These are phyloP conservation scores for Ceratocystis cacaofunesta DNA, from an alignment of 2,329 filamentous ascomycete species.

Conservation along the genomic window DNA sequence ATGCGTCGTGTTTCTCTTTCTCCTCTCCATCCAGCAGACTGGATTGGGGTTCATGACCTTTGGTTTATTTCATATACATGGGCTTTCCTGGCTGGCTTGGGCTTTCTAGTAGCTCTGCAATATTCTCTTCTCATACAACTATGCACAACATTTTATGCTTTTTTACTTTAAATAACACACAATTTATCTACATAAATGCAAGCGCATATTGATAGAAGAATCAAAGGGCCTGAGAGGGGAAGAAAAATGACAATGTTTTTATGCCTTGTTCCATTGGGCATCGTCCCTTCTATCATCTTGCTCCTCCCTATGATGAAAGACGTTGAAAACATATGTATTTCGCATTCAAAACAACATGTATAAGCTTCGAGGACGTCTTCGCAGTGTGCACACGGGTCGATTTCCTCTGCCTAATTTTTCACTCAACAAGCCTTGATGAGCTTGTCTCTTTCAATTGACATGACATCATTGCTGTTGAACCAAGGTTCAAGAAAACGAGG, in stretches of 20 bases:
- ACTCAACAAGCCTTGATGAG: not conserved
- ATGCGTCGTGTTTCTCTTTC: not conserved
- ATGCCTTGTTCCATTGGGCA: too few species aligned
- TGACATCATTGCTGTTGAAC: not conserved
- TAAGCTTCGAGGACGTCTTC: not conserved
- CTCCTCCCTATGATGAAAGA: too few species aligned
- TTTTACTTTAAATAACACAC: not conserved
- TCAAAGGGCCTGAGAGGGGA: not conserved
- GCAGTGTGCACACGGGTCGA: too few species aligned
- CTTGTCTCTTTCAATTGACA: not conserved
- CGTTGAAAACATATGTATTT: too few species aligned
- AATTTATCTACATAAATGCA: not conserved
- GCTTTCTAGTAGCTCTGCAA: not conserved
- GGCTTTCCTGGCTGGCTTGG: not conserved
- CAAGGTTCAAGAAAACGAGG: not conserved
- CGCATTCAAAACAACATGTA: too few species aligned
- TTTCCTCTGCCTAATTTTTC: too few species aligned
- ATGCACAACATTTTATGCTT: not conserved
- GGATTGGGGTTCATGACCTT: not conserved
- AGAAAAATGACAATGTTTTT: not conserved
- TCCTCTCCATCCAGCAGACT: not conserved
- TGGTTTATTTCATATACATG: not conserved
- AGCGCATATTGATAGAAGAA: not conserved
- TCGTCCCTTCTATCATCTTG: too few species aligned
- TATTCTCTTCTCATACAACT: not conserved